These are phyloP conservation scores for Ogataea naganishii DNA, from an alignment of 805 yeast genomes.

Conservation along the genomic window DNA sequence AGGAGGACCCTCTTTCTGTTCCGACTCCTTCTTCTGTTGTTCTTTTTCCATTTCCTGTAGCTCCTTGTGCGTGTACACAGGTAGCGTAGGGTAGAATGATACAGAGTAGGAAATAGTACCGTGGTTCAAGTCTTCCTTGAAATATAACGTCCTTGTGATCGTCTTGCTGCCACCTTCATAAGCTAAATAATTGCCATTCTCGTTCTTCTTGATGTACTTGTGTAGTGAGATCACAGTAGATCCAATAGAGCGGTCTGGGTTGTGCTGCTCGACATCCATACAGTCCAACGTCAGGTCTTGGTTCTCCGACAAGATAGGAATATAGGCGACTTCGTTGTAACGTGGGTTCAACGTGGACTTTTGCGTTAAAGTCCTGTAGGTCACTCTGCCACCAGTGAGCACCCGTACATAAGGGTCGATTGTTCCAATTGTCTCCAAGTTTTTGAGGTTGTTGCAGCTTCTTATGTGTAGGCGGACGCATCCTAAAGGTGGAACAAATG, in stretches of 20 bases:
- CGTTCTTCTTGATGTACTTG: conserved; percentile 39
- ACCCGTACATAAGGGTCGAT: conserved; percentile 70
- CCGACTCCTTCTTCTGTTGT: conserved; percentile 26
- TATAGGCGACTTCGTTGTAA: conserved; percentile 50
- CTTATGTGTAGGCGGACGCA: conserved; percentile 52
- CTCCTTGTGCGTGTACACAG: conserved; percentile 55
- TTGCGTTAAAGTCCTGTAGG: conserved; percentile 45
- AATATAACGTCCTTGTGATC: conserved; percentile 23
- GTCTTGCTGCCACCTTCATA: conserved; percentile 43
- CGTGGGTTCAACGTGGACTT: conserved; percentile 46
- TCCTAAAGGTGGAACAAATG: conserved; percentile 56
- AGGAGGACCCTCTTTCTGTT: no score
- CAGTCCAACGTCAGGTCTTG: conserved; percentile 52
- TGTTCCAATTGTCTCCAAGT: conserved; percentile 59
- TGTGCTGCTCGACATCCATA: conserved; percentile 58
- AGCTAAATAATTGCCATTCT: conserved; percentile 36
- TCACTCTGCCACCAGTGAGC: conserved; percentile 46
- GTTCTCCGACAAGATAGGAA: conserved; percentile 53
- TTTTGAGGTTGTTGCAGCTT: conserved; percentile 40
- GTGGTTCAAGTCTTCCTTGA: conserved; percentile 33
- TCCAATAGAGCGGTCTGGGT: conserved; percentile 60
- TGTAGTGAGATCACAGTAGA: conserved; percentile 39
- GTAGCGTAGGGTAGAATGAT: conserved; percentile 57
- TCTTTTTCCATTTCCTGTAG: conserved; percentile 35
- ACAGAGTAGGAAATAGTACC: conserved; percentile 47